phyloP scores from a whole-genome alignment of 2,329 filamentous ascomycete species.

The Triangularia setosa region DNA sequence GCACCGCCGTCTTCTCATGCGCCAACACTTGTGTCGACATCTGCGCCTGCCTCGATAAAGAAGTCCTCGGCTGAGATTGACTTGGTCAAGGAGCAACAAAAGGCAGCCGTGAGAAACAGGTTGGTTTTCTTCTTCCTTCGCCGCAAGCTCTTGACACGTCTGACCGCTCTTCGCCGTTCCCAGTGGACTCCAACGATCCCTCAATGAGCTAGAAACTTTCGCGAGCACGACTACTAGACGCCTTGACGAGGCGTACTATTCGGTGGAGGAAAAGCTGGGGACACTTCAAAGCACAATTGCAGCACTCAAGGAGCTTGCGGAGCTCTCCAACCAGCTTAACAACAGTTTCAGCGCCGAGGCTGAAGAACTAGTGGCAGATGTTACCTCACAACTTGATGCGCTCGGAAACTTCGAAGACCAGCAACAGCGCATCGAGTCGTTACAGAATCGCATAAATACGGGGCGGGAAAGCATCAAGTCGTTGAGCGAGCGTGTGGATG shows the following conservation, averaged over 20 bases:
- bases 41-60: background rate
- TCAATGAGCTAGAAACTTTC: conserved; percentile 53
- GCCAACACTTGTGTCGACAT: background rate
- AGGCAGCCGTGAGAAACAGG: conserved; percentile 38
- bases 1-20: background rate
- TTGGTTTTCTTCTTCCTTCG: conserved; percentile 26
- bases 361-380: conserved; percentile 55
- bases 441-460: conserved; percentile 58
- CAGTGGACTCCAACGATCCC: conserved; percentile 50
- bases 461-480: conserved; percentile 57
- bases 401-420: conserved; percentile 63
- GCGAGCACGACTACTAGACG: conserved; percentile 60
- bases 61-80: conserved; percentile 35
- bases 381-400: conserved; percentile 55
- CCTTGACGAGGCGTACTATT: conserved; percentile 72
- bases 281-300: conserved; percentile 60
- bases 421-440: conserved; percentile 55
- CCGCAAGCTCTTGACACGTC: background rate
- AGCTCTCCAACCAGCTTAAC: conserved; percentile 55
- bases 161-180: background rate
- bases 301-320: conserved; percentile 63
- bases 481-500: conserved; percentile 60
- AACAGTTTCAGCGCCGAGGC: conserved; percentile 58
- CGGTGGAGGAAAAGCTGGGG: conserved; percentile 65
- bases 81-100: conserved; percentile 40